Percentiles rank a stretch among this genome's conserved stretches.
These are phyloP conservation scores for Kwoniella europaea DNA, from an alignment of 768 basidiomycete species.

Conservation along the genomic window DNA sequence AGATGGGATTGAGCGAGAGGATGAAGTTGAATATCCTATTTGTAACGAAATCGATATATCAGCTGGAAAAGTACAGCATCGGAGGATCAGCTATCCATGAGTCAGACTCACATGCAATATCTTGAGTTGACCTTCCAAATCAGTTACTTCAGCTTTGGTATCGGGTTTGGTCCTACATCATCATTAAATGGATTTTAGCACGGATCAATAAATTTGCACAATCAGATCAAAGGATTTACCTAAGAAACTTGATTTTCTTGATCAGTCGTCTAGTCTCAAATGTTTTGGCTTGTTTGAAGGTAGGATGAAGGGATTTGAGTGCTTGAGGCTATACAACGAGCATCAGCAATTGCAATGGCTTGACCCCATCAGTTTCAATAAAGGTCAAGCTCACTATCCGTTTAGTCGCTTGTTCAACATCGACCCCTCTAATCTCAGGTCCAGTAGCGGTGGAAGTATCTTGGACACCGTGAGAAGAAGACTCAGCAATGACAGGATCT, in stretches of 20 bases:
- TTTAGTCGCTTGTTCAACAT: constrained; percentile 19
- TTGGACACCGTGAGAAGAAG: not conserved
- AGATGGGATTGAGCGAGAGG: constrained; percentile 70
- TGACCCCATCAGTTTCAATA: not conserved
- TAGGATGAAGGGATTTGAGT: constrained; percentile 72
- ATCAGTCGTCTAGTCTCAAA: constrained; percentile 83
- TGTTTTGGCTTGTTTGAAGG: constrained; percentile 77
- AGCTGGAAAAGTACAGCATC: not conserved
- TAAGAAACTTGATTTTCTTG: constrained; percentile 74
- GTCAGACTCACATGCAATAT: constrained; percentile 67
- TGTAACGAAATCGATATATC: constrained; percentile 11
- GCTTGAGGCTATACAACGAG: constrained; percentile 68
- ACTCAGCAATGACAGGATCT: constrained; percentile 1
- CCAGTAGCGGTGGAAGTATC: not conserved
- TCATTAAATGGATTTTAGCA: not conserved
- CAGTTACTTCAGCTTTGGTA: constrained; percentile 59
- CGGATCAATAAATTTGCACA: not conserved
- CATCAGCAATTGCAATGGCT: not conserved
- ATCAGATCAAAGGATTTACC: constrained; percentile 60
- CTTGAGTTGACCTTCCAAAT: constrained; percentile 68
- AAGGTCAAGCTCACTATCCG: constrained; percentile 18
- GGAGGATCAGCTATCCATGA: not conserved
- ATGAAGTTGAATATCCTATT: constrained; percentile 67
- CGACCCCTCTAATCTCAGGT: not conserved
- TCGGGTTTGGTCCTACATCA: constrained; percentile 40